Percentiles rank a stretch among this genome's conserved stretches.
Conservation (phyloP, 495 filamentous ascomycete species). For the Cercophora newfieldiana region DNA sequence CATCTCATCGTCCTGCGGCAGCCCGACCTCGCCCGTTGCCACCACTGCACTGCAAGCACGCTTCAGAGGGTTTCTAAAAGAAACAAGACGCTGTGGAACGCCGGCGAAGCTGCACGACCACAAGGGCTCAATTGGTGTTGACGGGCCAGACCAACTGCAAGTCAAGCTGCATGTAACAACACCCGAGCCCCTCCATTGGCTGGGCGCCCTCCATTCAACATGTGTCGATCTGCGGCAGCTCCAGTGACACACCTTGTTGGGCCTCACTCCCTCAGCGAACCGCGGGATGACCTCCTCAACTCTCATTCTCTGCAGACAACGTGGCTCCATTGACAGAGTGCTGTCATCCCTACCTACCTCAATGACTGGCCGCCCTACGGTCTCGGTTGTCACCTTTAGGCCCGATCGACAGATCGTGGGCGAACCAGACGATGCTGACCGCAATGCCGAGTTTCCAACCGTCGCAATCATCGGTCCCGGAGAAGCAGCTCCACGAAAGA, state of each 20-base stretch:
- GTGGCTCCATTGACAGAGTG: slow-evolving; percentile 18
- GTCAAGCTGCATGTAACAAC: slow-evolving; percentile 21
- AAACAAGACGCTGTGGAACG: slow-evolving; percentile 15
- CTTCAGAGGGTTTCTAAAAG: background rate
- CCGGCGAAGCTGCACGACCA: slow-evolving; percentile 11
- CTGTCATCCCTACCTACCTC: background rate
- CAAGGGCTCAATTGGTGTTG: slow-evolving; percentile 13
- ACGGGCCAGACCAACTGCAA: slow-evolving; percentile 12
- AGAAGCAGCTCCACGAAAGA: no score
- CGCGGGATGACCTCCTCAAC: background rate
- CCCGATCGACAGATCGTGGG: background rate
- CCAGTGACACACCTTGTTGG: slow-evolving; percentile 2
- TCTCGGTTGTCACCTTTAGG: background rate
- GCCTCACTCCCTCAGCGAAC: slow-evolving; percentile 7
- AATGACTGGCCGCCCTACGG: background rate
- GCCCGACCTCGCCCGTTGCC: background rate
- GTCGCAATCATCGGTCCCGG: no score
- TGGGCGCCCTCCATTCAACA: background rate
- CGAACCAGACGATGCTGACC: background rate
- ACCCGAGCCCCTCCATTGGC: slow-evolving; percentile 17
- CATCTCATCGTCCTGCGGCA: background rate
- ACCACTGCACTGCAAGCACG: background rate
- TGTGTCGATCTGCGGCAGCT: slow-evolving; percentile 3
- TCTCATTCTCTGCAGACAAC: slow-evolving; percentile 1
- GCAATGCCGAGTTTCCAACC: no score